These are phyloP conservation scores for Coemansia sp. DNA, from an alignment of 192 early-diverging fungal species.

Conservation along the genomic window DNA sequence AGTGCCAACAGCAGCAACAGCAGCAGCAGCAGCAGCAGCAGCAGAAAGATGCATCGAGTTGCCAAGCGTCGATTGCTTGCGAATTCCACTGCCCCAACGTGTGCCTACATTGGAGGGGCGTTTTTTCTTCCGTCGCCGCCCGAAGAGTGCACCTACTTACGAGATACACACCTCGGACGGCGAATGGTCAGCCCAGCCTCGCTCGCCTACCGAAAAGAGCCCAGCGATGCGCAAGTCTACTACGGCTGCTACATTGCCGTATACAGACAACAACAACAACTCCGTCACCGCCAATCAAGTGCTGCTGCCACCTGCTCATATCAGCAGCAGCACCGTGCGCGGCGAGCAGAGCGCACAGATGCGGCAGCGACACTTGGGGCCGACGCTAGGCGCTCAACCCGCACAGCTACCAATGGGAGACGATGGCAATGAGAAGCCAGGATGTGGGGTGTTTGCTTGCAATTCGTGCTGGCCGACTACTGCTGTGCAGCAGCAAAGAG, in stretches of 20 bases:
- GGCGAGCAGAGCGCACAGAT: background rate
- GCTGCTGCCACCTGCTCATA: background rate
- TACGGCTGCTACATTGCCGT: slow-evolving; percentile 11
- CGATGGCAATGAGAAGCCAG: background rate
- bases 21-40: background rate
- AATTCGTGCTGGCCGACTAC: background rate
- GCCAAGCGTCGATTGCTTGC: background rate
- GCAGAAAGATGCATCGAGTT: background rate
- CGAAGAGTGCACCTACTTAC: slow-evolving; percentile 6
- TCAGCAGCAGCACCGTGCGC: background rate
- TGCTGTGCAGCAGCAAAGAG: background rate
- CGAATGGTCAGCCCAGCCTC: background rate
- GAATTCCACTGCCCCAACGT: background rate
- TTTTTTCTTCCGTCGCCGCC: slow-evolving; percentile 25
- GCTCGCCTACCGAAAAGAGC: background rate
- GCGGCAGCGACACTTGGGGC: background rate
- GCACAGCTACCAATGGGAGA: background rate
- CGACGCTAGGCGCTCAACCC: background rate
- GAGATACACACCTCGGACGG: slow-evolving; percentile 9
- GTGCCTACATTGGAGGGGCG: background rate
- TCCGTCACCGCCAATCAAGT: background rate
- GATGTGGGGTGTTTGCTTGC: background rate
- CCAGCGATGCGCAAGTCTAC: slow-evolving; percentile 3
- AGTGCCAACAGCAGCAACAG: background rate
- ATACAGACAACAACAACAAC: background rate